Percentiles rank a stretch among this genome's conserved stretches.
Evolutionary conservation across 768 basidiomycete species (phyloP).

Genomic region (Tulasnella sp.): DNA sequence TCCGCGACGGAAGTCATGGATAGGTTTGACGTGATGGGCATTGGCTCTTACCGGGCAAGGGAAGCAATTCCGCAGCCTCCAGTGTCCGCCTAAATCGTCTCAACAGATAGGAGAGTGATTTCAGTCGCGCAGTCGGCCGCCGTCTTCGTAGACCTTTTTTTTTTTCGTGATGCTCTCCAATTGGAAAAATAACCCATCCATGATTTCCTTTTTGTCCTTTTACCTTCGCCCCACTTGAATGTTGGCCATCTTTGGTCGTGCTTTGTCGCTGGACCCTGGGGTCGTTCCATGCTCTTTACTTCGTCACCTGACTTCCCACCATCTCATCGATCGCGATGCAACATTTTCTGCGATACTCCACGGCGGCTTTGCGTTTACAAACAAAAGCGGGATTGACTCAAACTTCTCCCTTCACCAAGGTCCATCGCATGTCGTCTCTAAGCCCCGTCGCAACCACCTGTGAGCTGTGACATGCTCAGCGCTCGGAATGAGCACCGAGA

Average conservation of each 20-base stretch:
- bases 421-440: background rate
- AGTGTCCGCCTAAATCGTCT: constrained; percentile 7
- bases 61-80: constrained; percentile 14
- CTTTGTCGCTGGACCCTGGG: background rate
- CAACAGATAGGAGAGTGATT: constrained; percentile 16
- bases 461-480: background rate
- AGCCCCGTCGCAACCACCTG: background rate
- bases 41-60: constrained; percentile 1
- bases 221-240: too few species aligned
- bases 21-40: constrained; percentile 11
- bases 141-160: constrained; percentile 12
- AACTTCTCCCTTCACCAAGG: background rate
- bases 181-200: too few species aligned
- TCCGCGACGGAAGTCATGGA: constrained; percentile 1
- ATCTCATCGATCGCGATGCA: constrained; percentile 1
- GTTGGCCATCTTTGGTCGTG: background rate
- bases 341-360: background rate
- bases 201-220: background rate
- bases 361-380: background rate
- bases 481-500: background rate
- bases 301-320: background rate
- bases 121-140: constrained; percentile 11
- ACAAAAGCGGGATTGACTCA: background rate
- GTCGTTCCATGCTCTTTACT: background rate
- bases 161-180: background rate